Percentiles rank a stretch among this genome's conserved stretches.
phyloP scores from a whole-genome alignment of 1,284 basidiomycete genomes.

The Ceratobasidium sp. region DNA sequence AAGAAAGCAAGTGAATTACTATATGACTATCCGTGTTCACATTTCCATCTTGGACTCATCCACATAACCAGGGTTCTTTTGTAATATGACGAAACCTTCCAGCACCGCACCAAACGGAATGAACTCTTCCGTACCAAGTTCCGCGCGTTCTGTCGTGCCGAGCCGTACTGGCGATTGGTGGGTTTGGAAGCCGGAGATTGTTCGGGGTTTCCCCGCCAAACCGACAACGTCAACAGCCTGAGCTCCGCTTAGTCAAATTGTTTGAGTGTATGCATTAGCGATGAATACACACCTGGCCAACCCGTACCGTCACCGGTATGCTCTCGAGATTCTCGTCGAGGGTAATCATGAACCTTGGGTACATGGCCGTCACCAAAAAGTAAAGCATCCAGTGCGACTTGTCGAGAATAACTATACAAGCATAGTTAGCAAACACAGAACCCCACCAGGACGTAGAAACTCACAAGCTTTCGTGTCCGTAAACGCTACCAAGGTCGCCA shows the following conservation, averaged over 20 bases:
- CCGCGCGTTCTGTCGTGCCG: conserved; percentile 91
- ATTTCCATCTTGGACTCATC: conserved; percentile 45
- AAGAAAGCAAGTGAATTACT: conserved; percentile 32
- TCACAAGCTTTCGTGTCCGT: conserved; percentile 91
- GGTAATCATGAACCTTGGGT: conserved; percentile 97
- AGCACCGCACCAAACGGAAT: conserved; percentile 88
- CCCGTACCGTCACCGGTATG: conserved; percentile 89
- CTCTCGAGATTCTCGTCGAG: conserved; percentile 89
- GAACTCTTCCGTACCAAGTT: conserved; percentile 96
- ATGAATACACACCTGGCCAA: conserved; percentile 74
- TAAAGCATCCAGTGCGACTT: conserved; percentile 99
- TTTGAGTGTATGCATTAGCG: conserved; percentile 43
- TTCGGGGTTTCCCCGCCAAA: conserved; percentile 88
- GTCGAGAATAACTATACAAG: conserved; percentile 78
- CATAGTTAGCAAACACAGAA: background rate
- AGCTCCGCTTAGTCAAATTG: conserved; percentile 2
- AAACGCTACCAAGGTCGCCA: conserved; percentile 89
- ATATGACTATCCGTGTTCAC: conserved; percentile 31
- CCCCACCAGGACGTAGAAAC: conserved; percentile 52
- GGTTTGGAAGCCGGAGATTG: conserved; percentile 95
- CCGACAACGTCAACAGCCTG: conserved; percentile 89
- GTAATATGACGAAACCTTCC: conserved; percentile 87
- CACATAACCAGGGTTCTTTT: conserved; percentile 75
- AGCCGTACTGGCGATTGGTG: conserved; percentile 95
- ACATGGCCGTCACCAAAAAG: conserved; percentile 95